Evolutionary conservation across 1,139 yeast genomes (phyloP), one percentile per base, ranked within the genome.

Genomic region (Candida glucosophila): DNA sequence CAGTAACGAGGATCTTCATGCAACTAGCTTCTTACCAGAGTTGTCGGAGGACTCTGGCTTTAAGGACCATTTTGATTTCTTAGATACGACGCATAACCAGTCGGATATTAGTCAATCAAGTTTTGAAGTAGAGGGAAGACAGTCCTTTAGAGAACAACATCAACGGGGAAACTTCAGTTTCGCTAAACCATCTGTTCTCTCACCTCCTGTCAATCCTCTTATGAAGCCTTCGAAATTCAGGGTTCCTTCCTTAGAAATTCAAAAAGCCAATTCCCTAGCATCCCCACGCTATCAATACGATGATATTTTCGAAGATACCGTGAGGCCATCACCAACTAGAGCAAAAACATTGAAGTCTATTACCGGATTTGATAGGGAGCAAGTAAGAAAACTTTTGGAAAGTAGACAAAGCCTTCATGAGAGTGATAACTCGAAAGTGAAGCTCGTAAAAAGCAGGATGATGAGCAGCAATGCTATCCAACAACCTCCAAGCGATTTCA

Each of bases 301-400:
- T 31, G 71, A 64, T 28, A 61, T 64, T 6, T 64, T 63, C 36
- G 58, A 52, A 18, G 69, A 62, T 32, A 40, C 49, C n/a, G n/a
- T n/a, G n/a, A 34, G 33, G 14, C 26, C 36, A 16, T 43, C 52
- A 6, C 63, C 67, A 9, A 63, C 71, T 5, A 47, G 47, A 34
- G 41, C 62, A 13, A 44, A 48, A 22, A 67, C 69, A 6, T 55
- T 60, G 66, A 57, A 53, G 31, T 59, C 70, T 1, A 52, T 55
- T 28, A 70, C 67, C 29, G 63, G 70, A 30, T 58, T 62, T 60
- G 74, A 68, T 31, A 55, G 64, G 6, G 64, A 65, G 23, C 72
- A 67, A 34, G 61, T 67, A 3, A 54, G 58, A 33, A 49, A 56
- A 30, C 56, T 65, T 8, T 48, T 57, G 35, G 58, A 54, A 28